phyloP scores from a whole-genome alignment of 768 basidiomycete genomes.

The Suillus discolor region DNA sequence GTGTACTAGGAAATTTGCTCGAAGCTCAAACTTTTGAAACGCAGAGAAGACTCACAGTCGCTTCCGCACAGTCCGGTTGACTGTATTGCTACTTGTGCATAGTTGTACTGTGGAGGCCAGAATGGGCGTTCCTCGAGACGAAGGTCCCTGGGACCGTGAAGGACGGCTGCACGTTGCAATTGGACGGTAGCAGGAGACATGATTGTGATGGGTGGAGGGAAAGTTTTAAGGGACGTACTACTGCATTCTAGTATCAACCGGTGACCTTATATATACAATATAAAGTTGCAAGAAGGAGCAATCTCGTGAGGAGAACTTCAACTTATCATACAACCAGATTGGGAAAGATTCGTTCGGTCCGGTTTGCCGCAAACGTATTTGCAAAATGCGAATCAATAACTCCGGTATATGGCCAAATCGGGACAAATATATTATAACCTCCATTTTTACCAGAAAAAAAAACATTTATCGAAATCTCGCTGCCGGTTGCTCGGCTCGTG shows the following conservation, averaged over 20 bases:
- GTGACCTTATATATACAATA: conserved; percentile 26
- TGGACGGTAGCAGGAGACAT: conserved; percentile 54
- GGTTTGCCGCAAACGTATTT: conserved; percentile 29
- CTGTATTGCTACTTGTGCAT: conserved; percentile 78
- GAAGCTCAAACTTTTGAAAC: conserved; percentile 6
- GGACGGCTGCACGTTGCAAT: conserved; percentile 72
- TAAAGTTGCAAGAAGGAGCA: conserved; percentile 32
- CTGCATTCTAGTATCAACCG: conserved; percentile 21
- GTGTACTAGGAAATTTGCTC: conserved; percentile 59
- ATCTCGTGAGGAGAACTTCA: conserved; percentile 35
- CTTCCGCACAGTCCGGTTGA: conserved; percentile 92
- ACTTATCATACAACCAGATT: conserved; percentile 22
- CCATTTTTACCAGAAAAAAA: conserved; percentile 1
- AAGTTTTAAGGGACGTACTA: conserved; percentile 22
- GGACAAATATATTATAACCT: conserved; percentile 7
- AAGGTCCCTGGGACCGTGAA: conserved; percentile 83
- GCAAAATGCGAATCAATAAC: conserved; percentile 17
- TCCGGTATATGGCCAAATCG: conserved; percentile 17
- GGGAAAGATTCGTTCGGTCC: conserved; percentile 33
- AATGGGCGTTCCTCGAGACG: conserved; percentile 73
- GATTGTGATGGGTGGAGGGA: conserved; percentile 20
- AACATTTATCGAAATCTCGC: conserved; percentile 2
- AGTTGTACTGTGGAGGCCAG: conserved; percentile 69
- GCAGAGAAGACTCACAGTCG: conserved; percentile 54
- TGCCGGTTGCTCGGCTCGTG: conserved; percentile 27